Percentiles rank a stretch among this genome's conserved stretches.
phyloP scores from a whole-genome alignment of 768 basidiomycete species.

The Podaxis carcinomalis region DNA sequence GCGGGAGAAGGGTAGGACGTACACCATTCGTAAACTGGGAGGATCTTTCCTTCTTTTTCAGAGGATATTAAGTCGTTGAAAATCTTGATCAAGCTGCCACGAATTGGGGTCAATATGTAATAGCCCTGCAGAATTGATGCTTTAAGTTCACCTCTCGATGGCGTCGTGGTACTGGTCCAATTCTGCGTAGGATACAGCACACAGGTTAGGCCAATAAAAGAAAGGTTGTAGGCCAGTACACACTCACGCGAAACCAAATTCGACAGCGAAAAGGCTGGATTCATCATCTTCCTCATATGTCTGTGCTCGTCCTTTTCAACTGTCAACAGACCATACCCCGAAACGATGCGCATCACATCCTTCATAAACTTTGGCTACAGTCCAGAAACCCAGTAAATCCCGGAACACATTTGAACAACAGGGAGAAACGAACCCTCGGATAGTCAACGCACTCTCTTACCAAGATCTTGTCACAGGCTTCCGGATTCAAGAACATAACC shows the following conservation, averaged over 20 bases:
- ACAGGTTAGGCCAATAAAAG: not conserved
- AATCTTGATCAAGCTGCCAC: constrained; percentile 27
- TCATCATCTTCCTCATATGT: constrained; percentile 40
- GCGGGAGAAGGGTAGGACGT: constrained; percentile 15
- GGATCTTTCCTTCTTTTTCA: constrained; percentile 19
- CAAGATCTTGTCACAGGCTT: constrained; percentile 37
- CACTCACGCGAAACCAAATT: constrained; percentile 19
- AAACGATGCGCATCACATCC: constrained; percentile 30
- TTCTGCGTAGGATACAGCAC: constrained; percentile 23
- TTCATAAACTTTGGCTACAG: constrained; percentile 35
- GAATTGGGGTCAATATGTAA: not conserved
- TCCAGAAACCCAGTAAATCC: not conserved
- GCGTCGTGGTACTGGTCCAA: constrained; percentile 47
- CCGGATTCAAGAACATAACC: constrained; percentile 34
- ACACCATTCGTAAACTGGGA: constrained; percentile 44
- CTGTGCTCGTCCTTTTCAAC: constrained; percentile 40
- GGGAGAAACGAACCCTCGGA: constrained; percentile 28
- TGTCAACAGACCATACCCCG: constrained; percentile 38
- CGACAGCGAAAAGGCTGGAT: constrained; percentile 40
- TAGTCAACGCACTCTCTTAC: constrained; percentile 35
- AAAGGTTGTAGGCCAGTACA: not conserved
- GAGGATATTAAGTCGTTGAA: constrained; percentile 27
- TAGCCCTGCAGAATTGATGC: not conserved
- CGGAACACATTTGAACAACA: not conserved
- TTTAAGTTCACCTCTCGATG: constrained; percentile 35